These are phyloP conservation scores for Tetrahymena elliotti DNA, from an alignment of 73 alveolate genomes.

Conservation along the genomic window DNA sequence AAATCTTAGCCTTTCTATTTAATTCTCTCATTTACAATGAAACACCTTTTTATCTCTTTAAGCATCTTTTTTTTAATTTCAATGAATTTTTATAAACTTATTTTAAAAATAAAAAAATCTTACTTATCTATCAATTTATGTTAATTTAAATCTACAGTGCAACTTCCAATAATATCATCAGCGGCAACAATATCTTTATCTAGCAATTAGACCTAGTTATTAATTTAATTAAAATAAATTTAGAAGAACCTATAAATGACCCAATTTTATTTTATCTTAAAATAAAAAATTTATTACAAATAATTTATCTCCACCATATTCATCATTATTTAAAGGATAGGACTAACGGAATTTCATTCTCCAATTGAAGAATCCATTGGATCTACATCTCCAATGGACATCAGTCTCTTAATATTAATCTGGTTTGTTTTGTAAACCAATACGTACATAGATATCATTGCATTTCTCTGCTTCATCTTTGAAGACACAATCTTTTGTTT, in stretches of 20 bases:
- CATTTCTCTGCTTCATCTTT: conserved; percentile 65
- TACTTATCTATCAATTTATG: conserved; percentile 52
- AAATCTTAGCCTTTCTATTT: conserved; percentile 19
- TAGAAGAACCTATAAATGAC: neutral
- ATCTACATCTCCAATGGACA: conserved; percentile 69
- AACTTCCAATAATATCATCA: conserved; percentile 73
- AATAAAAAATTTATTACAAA: neutral
- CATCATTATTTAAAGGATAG: conserved; percentile 65
- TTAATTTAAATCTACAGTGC: conserved; percentile 47
- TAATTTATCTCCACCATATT: conserved; percentile 59
- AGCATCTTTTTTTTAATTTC: neutral
- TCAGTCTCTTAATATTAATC: conserved; percentile 58
- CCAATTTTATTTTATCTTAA: neutral
- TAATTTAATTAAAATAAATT: neutral
- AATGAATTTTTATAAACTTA: neutral
- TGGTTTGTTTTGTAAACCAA: conserved; percentile 29
- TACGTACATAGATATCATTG: conserved; percentile 65
- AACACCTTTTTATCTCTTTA: conserved; percentile 49
- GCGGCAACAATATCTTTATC: conserved; percentile 63
- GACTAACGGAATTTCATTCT: conserved; percentile 55
- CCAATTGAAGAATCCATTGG: conserved; percentile 72
- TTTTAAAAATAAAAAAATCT: neutral
- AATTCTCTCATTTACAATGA: conserved; percentile 31
- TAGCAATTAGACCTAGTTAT: conserved; percentile 44
- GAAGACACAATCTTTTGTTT: conserved; percentile 41